Evolutionary conservation across 148 eudicot genomes (phyloP).

Genomic region (Limonium bicolor): DNA sequence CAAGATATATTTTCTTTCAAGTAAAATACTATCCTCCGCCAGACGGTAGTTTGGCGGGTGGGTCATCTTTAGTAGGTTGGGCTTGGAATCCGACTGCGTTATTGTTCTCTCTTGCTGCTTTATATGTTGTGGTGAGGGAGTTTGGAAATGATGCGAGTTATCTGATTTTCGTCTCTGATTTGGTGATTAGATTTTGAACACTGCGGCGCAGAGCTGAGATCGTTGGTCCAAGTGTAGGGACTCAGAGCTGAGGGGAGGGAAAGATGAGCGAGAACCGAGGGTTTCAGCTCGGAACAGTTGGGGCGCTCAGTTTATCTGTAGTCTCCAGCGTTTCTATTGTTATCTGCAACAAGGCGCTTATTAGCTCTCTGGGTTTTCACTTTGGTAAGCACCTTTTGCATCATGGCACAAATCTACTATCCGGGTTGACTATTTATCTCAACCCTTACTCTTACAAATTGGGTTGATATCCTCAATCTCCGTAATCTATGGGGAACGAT

Average conservation of each 20-base stretch:
- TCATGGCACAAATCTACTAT: too few relatives aligned
- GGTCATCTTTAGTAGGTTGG: background rate
- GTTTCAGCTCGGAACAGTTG: constrained; percentile 23
- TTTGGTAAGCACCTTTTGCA: constrained; percentile 13
- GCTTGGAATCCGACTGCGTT: background rate
- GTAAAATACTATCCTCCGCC: background rate
- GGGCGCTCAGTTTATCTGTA: constrained; percentile 25
- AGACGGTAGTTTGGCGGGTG: too few relatives aligned
- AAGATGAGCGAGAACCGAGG: constrained; percentile 19
- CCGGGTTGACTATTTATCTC: too few relatives aligned
- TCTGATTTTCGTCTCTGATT: background rate
- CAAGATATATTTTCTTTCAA: background rate
- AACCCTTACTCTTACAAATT: too few relatives aligned
- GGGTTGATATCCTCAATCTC: too few relatives aligned
- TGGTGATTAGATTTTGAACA: constrained; percentile 13
- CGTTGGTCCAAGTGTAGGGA: constrained; percentile 5
- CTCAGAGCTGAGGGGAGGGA: background rate
- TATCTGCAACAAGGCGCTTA: constrained; percentile 20
- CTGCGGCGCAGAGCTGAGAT: constrained; percentile 5
- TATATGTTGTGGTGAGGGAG: background rate
- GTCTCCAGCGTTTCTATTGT: constrained; percentile 24
- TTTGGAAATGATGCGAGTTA: background rate
- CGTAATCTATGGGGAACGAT: too few relatives aligned
- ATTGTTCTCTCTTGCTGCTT: background rate
- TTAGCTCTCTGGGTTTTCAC: constrained; percentile 21